Evolutionary conservation across 495 filamentous ascomycete genomes (phyloP).

Genomic region (Parmelia sp.): DNA sequence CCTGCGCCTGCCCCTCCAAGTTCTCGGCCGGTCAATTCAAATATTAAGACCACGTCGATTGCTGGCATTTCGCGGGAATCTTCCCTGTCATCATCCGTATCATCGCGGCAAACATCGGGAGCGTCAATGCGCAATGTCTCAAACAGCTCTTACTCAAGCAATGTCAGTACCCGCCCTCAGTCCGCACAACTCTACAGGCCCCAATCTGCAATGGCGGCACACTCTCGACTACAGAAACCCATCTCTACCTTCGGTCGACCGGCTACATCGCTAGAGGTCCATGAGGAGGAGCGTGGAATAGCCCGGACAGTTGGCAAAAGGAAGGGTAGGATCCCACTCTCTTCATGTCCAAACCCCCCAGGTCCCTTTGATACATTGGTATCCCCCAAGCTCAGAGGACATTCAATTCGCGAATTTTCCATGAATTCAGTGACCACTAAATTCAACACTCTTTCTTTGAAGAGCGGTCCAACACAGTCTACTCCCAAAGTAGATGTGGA

Average conservation of each 20-base stretch:
- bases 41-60: conserved; percentile 36
- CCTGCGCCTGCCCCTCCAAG: conserved; percentile 35
- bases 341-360: conserved; percentile 29
- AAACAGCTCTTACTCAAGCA: conserved; percentile 48
- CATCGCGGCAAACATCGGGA: conserved; percentile 38
- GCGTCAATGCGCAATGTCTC: conserved; percentile 46
- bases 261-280: conserved; percentile 54
- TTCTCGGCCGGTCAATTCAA: conserved; percentile 30
- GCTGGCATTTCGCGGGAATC: conserved; percentile 38
- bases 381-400: conserved; percentile 13
- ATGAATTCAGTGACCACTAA: conserved; percentile 33
- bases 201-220: conserved; percentile 39
- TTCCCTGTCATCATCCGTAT: conserved; percentile 38
- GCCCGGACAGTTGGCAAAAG: conserved; percentile 46
- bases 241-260: conserved; percentile 47
- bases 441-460: conserved; percentile 31
- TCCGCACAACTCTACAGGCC: conserved; percentile 40
- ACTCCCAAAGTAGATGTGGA: conserved; percentile 28
- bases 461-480: conserved; percentile 21
- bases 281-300: conserved; percentile 40
- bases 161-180: conserved; percentile 48
- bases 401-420: conserved; percentile 31
- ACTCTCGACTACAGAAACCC: conserved; percentile 34
- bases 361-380: conserved; percentile 20
- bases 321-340: conserved; percentile 60